Evolutionary conservation across 2,329 filamentous ascomycete species (phyloP).

Genomic region (Aspergillus felis): DNA sequence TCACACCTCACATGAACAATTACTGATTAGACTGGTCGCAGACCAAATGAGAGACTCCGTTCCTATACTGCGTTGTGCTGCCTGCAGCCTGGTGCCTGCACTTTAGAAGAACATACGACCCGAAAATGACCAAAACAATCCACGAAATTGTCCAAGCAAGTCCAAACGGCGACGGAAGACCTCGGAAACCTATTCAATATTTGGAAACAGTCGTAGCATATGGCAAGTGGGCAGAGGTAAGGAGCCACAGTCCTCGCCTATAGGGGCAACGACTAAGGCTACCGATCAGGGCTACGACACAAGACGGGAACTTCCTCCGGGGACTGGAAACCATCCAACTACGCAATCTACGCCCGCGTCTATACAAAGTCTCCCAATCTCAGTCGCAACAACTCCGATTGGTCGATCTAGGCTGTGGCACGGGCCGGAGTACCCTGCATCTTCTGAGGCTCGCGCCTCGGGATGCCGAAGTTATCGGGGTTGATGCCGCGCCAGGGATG

Average conservation of each 20-base stretch:
- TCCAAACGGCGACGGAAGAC: neutral
- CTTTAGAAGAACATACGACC: neutral
- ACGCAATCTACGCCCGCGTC: constrained; percentile 44
- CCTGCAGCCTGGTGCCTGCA: neutral
- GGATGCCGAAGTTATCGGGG: constrained; percentile 47
- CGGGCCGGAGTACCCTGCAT: constrained; percentile 59
- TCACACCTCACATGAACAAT: neutral
- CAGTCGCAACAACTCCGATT: constrained; percentile 28
- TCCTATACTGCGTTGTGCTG: neutral
- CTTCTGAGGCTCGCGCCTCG: constrained; percentile 30
- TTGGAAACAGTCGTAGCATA: constrained; percentile 36
- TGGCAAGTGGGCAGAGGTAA: constrained; percentile 36
- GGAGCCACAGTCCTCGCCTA: neutral
- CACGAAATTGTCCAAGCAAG: constrained; percentile 14
- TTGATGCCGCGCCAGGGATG: constrained; percentile 58
- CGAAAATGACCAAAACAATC: constrained; percentile 18
- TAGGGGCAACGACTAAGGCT: neutral
- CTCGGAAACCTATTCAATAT: constrained; percentile 21
- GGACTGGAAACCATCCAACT: constrained; percentile 59
- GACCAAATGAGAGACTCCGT: neutral
- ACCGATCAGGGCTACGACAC: constrained; percentile 55
- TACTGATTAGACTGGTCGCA: neutral
- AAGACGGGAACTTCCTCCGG: constrained; percentile 63
- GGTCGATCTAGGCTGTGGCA: constrained; percentile 64
- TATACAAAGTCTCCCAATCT: constrained; percentile 26